Evolutionary conservation across 2,329 filamentous ascomycete species (phyloP), one percentile per base, ranked within the genome.

Genomic region (Nemania sp.): DNA sequence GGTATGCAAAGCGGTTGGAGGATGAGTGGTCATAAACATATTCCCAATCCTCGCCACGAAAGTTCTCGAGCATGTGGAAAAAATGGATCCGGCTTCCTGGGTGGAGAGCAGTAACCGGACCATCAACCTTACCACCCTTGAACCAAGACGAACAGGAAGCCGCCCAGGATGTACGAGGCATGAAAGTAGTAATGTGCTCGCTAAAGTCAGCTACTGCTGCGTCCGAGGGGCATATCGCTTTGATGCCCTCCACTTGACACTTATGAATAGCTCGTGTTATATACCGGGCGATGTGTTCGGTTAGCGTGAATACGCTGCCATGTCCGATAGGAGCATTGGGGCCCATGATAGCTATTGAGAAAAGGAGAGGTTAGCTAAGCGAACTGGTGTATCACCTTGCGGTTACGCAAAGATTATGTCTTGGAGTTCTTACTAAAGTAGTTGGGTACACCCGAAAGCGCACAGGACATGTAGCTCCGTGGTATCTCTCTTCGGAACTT

Each of bases 31-130:
- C 79, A 49, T 85, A 84, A 24, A 82, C 78, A 70, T 85, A 87
- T 53, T 87, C 85, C 79, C 82, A 88, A 71, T 88, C 83, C 74
- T 87, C 86, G 20, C 82, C 82, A 45, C 85, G 78, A 67, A 87
- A 82, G 7, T 75, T 73, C 71, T 84, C 82, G 24, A 88, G 78
- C 83, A 86, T 86, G 68, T 85, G 82, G 74, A 86, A 83, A 75
- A 86, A 86, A 72, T 87, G 84, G 59, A 84, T 78, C 27, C 84
- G 79, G 71, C 83, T 84, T 5, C 85, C 85, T 0, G 85, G 84
- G 69, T 87, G 84, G 53, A 87, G 75, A 2, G 83, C 84, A 5
- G 80, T 83, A 24, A 87, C 84, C 1, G 82, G 81, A 0, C 83
- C 85, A 38, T 82, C 77, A 8, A 73, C 75, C 7, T 70, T 76